Base-by-base conservation (phyloP, 805 yeast species). In the Wickerhamomyces kurtzmanii region DNA sequence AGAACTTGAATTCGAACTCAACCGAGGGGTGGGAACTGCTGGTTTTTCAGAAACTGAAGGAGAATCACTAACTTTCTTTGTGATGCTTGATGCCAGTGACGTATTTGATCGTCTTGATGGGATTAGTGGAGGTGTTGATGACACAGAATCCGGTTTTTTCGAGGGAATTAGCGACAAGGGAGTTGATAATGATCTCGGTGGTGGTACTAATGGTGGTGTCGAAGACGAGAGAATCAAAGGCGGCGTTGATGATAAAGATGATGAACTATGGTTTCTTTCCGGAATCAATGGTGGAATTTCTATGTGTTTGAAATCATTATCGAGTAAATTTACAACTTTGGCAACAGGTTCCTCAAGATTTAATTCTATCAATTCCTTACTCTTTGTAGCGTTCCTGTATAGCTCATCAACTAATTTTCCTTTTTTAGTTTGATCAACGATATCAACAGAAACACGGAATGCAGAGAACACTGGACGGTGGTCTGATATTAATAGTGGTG, bases 381-480 rank as follows among this genome's bases (percentile, higher is more conserved):
- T 45, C 31, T 58, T 55, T 4, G 41, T 33, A 2, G 40, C 46
- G 27, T 61, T 67, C 20, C 68, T 66, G 43, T 82, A 79, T 20
- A 89, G 53, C 29, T 73, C 66, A 23, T 65, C 61, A 12, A 74
- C 59, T 31, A 87, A 52, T 23, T 57, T 54, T 28, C 65, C 61
- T 49, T 73, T 82, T 20, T 63, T 55, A 8, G 52, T 62, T 34
- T 80, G 80, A 49, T 91, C 80, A 18, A 87, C 64, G 31, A 82
- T 68, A 30, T 71, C 67, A 12, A 84, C 87, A 12, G 56, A 61
- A 10, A 82, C 71, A 19, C 62, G 57, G 45, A 80, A 86, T 1
- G 85, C 73, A 4, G 89, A 86, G 51, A 68, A 91, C 3, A 91
- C 95, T 0, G 98, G 98, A 34, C 84, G 76, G 50, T 91, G 98